Evolutionary conservation across 2,329 filamentous ascomycete species (phyloP).

Genomic region (Blastomyces silverae): DNA sequence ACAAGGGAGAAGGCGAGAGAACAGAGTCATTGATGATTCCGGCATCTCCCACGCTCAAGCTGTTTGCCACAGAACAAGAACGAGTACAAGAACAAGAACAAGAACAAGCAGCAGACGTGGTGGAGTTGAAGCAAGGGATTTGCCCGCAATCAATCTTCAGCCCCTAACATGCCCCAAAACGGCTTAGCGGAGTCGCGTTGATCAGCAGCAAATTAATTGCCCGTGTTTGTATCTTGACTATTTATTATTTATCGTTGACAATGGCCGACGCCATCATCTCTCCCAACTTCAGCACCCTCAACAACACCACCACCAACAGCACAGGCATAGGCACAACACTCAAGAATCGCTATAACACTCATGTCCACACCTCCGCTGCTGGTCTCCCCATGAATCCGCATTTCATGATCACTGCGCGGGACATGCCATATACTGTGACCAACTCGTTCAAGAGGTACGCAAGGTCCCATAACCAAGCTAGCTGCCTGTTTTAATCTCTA

Average conservation of each 20-base stretch:
- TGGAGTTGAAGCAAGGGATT: no score
- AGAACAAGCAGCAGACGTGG: no score
- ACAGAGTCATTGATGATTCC: neutral
- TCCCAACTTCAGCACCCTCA: neutral
- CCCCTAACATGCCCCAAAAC: conserved; percentile 9
- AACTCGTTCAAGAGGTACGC: conserved; percentile 47
- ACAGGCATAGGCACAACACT: neutral
- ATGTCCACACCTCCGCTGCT: neutral
- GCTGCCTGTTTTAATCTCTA: neutral
- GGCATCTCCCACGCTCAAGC: no score
- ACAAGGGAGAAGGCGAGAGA: neutral
- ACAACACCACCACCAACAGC: neutral
- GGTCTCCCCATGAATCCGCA: conserved; percentile 8
- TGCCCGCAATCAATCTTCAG: no score
- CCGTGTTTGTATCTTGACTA: neutral
- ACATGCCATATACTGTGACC: conserved; percentile 47
- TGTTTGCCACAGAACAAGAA: no score
- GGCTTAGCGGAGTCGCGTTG: conserved; percentile 11
- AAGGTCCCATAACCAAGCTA: neutral
- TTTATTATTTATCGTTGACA: no score
- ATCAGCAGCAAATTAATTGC: neutral
- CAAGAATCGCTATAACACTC: neutral
- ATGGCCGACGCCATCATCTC: neutral
- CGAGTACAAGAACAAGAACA: no score
- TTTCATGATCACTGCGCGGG: conserved; percentile 26